phyloP scores from a whole-genome alignment of 331 rosid genomes.

The Acacia pycnantha region DNA sequence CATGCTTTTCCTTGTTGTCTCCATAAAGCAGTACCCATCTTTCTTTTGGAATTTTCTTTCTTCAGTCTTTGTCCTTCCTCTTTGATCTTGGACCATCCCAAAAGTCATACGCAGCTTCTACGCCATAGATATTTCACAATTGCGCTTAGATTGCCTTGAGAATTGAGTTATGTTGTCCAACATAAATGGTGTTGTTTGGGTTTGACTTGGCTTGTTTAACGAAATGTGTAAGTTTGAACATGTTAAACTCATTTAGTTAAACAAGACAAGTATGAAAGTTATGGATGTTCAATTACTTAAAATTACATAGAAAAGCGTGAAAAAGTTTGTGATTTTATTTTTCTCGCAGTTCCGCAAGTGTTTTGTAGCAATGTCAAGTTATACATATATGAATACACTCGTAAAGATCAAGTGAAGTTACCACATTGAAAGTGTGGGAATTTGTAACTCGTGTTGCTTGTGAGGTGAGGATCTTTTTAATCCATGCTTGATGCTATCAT shows the following conservation, averaged over 20 bases:
- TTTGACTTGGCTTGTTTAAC: background rate
- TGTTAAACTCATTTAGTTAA: background rate
- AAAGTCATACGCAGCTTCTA: slow-evolving; percentile 1
- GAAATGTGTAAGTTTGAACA: background rate
- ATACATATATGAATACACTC: slow-evolving; percentile 79
- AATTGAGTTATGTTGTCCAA: background rate
- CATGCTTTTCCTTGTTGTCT: slow-evolving; percentile 15
- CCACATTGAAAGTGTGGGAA: background rate
- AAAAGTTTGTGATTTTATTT: slow-evolving; percentile 6
- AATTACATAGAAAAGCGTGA: background rate
- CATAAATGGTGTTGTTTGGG: no score
- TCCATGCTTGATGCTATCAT: background rate
- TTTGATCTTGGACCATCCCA: slow-evolving; percentile 7
- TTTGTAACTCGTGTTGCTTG: background rate
- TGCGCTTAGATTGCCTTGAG: background rate
- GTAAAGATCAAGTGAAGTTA: slow-evolving; percentile 40
- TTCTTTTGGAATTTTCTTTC: background rate
- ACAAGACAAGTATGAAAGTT: background rate
- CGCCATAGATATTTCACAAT: background rate
- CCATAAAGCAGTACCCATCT: background rate
- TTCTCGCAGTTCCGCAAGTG: slow-evolving; percentile 82
- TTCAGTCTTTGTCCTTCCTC: slow-evolving; percentile 6
- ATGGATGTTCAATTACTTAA: background rate
- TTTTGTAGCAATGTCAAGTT: slow-evolving; percentile 81
- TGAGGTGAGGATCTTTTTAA: slow-evolving; percentile 21